Conservation (phyloP, 192 early-diverging fungal species). For the Coemansia sp. region DNA sequence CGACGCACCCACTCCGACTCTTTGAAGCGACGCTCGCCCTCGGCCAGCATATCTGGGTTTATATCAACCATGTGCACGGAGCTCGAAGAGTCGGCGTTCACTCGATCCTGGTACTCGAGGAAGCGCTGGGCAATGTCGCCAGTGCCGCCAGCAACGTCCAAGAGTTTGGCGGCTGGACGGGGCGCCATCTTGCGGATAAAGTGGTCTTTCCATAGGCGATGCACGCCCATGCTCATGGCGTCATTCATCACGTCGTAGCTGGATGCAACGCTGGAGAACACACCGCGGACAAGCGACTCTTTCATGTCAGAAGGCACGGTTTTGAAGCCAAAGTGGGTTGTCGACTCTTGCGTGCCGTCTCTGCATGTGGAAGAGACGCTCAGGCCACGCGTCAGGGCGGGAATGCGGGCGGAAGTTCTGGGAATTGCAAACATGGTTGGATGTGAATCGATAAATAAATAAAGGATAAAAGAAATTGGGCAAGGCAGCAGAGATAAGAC, state of each 20-base stretch:
- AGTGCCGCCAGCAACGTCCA: conserved; percentile 98
- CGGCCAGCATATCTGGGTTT: conserved; percentile 93
- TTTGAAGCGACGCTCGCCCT: conserved; percentile 74
- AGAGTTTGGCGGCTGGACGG: conserved; percentile 70
- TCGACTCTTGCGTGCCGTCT: neutral
- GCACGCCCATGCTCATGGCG: conserved; percentile 89
- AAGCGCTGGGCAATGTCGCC: conserved; percentile 97
- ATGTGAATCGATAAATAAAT: neutral
- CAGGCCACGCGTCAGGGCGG: neutral
- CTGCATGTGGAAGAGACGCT: neutral
- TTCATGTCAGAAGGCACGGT: conserved; percentile 83
- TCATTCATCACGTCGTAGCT: conserved; percentile 99
- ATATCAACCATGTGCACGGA: conserved; percentile 91
- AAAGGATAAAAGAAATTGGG: neutral
- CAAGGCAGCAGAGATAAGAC: no score
- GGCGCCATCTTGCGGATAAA: conserved; percentile 84
- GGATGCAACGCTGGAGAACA: conserved; percentile 92
- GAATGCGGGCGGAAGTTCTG: neutral
- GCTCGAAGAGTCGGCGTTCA: conserved; percentile 56
- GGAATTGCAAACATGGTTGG: neutral
- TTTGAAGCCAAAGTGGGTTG: conserved; percentile 94
- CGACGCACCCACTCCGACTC: conserved; percentile 44
- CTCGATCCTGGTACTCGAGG: conserved; percentile 73
- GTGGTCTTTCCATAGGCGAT: conserved; percentile 96
- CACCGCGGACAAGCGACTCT: conserved; percentile 81